Evolutionary conservation across 192 early-diverging fungal species (phyloP).

Genomic region (Coemansia sp.): DNA sequence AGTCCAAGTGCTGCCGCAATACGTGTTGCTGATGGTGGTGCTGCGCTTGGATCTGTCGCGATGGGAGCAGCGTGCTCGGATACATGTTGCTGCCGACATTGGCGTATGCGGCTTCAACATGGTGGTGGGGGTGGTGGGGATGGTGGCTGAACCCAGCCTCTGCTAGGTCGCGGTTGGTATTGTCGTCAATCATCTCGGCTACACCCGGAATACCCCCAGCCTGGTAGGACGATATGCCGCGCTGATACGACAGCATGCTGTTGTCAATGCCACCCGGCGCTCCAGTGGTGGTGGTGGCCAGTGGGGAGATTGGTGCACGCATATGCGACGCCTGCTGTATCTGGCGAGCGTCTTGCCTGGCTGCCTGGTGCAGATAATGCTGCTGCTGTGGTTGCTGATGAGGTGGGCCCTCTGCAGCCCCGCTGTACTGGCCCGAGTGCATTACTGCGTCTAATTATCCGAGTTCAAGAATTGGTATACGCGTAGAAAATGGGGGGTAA

Average conservation of each 20-base stretch:
- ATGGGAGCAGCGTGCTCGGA: constrained; percentile 30
- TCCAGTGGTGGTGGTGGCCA: no score
- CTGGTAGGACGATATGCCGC: not conserved
- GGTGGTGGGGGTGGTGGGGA: no score
- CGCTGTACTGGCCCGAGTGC: constrained; percentile 13
- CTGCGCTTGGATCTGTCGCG: constrained; percentile 29
- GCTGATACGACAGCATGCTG: not conserved
- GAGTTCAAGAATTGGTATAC: not conserved
- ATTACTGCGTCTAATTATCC: constrained; percentile 8
- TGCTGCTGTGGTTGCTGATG: constrained; percentile 10
- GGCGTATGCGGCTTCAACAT: not conserved
- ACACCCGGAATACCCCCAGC: not conserved
- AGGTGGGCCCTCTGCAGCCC: constrained; percentile 4
- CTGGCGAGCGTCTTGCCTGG: constrained; percentile 2
- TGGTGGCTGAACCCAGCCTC: not conserved
- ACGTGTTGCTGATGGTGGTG: constrained; percentile 10
- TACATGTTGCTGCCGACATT: constrained; percentile 9
- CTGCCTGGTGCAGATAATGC: constrained; percentile 5
- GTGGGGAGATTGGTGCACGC: not conserved
- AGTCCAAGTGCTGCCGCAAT: constrained; percentile 17
- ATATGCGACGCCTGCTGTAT: not conserved
- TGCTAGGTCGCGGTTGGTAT: no score
- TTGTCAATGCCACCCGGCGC: not conserved
- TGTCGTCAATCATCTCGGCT: not conserved
- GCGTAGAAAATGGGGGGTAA: not conserved